Evolutionary conservation across 2,329 filamentous ascomycete genomes (phyloP), one percentile per base, ranked within the genome.

Genomic region (Colletotrichum orchidophilum): DNA sequence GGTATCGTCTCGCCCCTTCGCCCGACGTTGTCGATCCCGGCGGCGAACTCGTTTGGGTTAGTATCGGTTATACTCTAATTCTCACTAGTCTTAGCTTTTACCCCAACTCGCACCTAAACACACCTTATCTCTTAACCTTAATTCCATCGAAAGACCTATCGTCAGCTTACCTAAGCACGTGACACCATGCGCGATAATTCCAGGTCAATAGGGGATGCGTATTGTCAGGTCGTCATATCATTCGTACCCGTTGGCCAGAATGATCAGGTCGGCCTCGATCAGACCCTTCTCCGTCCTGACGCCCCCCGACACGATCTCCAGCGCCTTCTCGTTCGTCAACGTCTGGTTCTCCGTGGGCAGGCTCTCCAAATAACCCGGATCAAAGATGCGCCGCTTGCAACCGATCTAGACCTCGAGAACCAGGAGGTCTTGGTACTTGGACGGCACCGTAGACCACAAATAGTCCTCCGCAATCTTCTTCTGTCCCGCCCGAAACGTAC

Each of bases 341-440:
- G 74, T 78, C 18, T 84, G 29, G 15, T 89, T 89, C 0, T 84
- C 79, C 6, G 85, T 79, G 49, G 89, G 82, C 42, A 92, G 79
- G 52, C 83, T 82, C 13, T 81, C 75, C 24, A 90, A 83, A 82
- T 91, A 92, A 2, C 82, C 82, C 5, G 85, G 82, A 70, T 92
- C 88, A 65, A 87, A 87, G 69, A 92, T 87, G 12, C 89, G 84
- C 21, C 91, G 81, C 80, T 92, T 92, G 80, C 90, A 92, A 4
- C 90, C 89, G n/a, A 91, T 79, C 55, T 86, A 83, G 67, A 90
- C 92, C 65, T 92, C 85, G 0, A 90, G 91, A 0, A 89, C 88
- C 55, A 92, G 78, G 5, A 90, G 82, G 52, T 90, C 86, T 72
- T 89, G 87, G 72, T 91, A 92, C 78, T 90, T 87, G 61, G 85